Base-by-base conservation (phyloP, 139 green algal species). In the Microglena sp. region DNA sequence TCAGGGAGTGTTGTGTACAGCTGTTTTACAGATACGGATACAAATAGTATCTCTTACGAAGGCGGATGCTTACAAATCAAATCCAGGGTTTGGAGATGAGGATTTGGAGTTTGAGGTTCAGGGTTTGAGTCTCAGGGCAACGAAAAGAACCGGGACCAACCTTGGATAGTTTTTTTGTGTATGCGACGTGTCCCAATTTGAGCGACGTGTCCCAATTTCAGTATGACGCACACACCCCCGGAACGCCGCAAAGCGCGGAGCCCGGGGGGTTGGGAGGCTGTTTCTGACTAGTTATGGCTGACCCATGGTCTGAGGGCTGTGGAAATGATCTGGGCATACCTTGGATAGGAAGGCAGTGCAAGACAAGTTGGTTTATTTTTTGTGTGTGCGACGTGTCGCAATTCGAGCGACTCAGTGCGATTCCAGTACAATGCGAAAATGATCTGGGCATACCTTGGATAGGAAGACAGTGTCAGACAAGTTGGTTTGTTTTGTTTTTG, bases 401-500 rank as follows among this genome's bases (percentile, higher is more conserved):
- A 21, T 15, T 22, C 27, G 18, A 28, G 31, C 15, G 6, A 28
- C 53, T 33, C 7, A 60, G 27, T 18, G 27, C 21, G 15, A 33
- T 60, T n/a, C 40, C 8, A 46, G 40, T 46, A 46, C 8, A 11
- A 46, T 46, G 40, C 40, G 40, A 8, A 46, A 11, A 8, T n/a
- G 40, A 11, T 46, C 40, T 46, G 11, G 8, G 40, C 40, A 46
- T 8, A 46, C 40, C 3, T 46, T 46, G 24, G 60, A 36, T 5
- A 55, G 31, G 64, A 73, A 77, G 5, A 67, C 27, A 18, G 70
- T 64, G 7, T 64, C 70, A 4, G 64, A 64, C 1, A 64, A 77
- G 8, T 34, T 29, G 59, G 66, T 50, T 3, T 44, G 29, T 7
- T 4, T 5, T 1, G 71, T 59, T 7, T 73, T 60, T n/a, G n/a